Evolutionary conservation across 768 basidiomycete species (phyloP).

Genomic region (Chalciporus pseudorubinellus): DNA sequence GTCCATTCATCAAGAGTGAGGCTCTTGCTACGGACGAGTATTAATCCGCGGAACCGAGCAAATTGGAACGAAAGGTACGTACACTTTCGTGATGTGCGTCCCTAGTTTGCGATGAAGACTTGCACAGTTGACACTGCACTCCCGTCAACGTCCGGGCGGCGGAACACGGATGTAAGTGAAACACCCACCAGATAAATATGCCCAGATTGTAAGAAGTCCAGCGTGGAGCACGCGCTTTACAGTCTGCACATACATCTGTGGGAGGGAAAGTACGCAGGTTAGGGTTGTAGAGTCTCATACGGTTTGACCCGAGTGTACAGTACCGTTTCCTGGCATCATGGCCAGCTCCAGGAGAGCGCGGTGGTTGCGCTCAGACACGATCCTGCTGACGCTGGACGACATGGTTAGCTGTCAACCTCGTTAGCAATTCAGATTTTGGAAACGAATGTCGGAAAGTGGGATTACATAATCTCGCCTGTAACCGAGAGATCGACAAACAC

Average conservation of each 20-base stretch:
- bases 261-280: constrained; percentile 9
- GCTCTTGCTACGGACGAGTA: constrained; percentile 64
- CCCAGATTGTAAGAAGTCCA: constrained; percentile 92
- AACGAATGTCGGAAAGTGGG: background rate
- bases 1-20: constrained; percentile 85
- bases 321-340: constrained; percentile 77
- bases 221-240: constrained; percentile 79
- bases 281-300: background rate
- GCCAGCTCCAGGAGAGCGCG: constrained; percentile 67
- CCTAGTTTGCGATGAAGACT: constrained; percentile 93
- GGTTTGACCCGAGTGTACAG: constrained; percentile 19
- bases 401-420: constrained; percentile 14
- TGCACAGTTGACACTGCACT: constrained; percentile 75
- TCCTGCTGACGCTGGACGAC: constrained; percentile 47
- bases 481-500: constrained; percentile 9
- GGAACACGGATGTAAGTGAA: background rate
- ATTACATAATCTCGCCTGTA: constrained; percentile 16
- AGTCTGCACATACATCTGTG: constrained; percentile 88
- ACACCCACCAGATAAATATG: constrained; percentile 78
- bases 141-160: constrained; percentile 6
- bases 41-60: background rate
- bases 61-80: constrained; percentile 31
- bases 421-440: no score
- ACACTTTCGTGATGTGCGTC: constrained; percentile 94
- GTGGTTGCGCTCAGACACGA: constrained; percentile 63